phyloP scores from a whole-genome alignment of 2,329 filamentous ascomycete species.

The Chaetomium sp. region DNA sequence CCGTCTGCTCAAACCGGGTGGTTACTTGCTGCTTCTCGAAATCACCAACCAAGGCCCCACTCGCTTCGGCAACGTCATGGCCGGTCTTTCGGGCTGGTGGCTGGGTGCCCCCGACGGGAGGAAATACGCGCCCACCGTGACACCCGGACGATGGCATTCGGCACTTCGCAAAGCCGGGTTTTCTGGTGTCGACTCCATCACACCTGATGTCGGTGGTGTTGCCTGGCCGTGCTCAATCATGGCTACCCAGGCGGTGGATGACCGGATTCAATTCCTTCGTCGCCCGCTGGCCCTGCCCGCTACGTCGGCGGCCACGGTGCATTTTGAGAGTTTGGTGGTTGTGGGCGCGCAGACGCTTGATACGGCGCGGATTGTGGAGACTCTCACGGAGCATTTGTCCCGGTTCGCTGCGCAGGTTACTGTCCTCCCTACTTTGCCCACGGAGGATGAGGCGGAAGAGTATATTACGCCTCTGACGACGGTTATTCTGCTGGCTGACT shows the following conservation, averaged over 20 bases:
- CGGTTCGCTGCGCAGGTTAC: too few relatives aligned
- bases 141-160: conserved; percentile 19
- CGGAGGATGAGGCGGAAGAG: not conserved
- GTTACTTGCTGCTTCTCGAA: conserved; percentile 29
- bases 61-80: conserved; percentile 14
- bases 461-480: not conserved
- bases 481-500: conserved; percentile 6
- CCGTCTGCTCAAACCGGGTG: conserved; percentile 32
- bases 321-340: not conserved
- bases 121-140: conserved; percentile 8
- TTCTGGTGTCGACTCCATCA: conserved; percentile 18
- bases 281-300: not conserved
- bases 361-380: too few relatives aligned
- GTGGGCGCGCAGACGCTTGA: not conserved
- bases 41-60: conserved; percentile 11
- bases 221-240: not conserved
- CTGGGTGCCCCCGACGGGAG: conserved; percentile 26
- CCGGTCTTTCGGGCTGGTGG: conserved; percentile 32
- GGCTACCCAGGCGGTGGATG: not conserved
- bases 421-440: not conserved
- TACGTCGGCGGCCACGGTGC: not conserved
- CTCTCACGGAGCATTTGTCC: too few relatives aligned
- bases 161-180: conserved; percentile 23
- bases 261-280: not conserved
- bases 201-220: not conserved